Evolutionary conservation across 495 filamentous ascomycete species (phyloP), one percentile per base, ranked within the genome.

Genomic region (Podospora anserina): DNA sequence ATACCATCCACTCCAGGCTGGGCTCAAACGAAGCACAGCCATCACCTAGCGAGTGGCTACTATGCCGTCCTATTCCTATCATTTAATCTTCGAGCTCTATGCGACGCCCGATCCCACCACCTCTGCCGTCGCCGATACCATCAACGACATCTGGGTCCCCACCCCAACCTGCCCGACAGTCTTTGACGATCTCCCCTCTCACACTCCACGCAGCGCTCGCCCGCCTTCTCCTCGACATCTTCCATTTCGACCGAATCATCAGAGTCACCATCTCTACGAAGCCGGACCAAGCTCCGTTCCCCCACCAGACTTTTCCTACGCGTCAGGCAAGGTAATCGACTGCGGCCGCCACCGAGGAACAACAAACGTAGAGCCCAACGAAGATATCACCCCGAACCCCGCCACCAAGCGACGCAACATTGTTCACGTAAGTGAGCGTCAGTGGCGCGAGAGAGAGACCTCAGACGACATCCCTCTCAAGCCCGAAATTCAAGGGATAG

Each of bases 61-160:
- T 79, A 81, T 82, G 93, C 91, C 91, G 81, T 88, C 90, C 44
- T 97, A 95, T 80, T 94, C 93, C 79, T 99, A 94, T 73, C 94
- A 98, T 74, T 77, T 99, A 32, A 88, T 89, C 72, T 87, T 99
- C 74, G 94, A 98, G 84, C 83, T 97, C 64, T 90, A 90, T 78
- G 77, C 86, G 68, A 79, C 83, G 65, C 80, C 84, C 18, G 76
- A 80, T 68, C 80, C 80, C 27, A 71, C 75, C 5, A 39, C 66
- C 61, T 64, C 11, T 62, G 61, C 54, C 9, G 19, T 56, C 54
- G 63, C 69, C 28, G 32, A 63, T 30, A 59, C 56, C 64, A 64
- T 64, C 69, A 30, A 65, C 39, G 63, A 73, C 30, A 72, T 80
- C 65, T 85, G 82, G 83, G 56, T 78, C 5, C 81, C 82, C 0